Base-by-base conservation (phyloP, 1,139 yeast genomes). In the Debaryomyces udenii region DNA sequence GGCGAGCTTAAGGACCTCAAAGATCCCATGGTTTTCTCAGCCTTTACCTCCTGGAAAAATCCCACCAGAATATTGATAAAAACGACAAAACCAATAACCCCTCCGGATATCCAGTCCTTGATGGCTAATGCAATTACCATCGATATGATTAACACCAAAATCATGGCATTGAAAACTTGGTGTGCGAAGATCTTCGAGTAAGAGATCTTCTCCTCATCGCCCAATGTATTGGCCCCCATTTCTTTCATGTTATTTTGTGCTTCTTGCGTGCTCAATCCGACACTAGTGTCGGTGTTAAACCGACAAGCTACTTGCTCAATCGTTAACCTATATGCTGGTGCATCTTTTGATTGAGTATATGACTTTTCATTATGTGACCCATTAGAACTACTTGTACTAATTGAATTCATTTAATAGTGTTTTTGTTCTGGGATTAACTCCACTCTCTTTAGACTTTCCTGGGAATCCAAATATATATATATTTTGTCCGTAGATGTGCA, bases 11-110 rank as follows among this genome's bases (percentile, higher is more conserved):
- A 73, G 3, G 82, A 75, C 46, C 81, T 73, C 41, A 86, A 74
- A 1, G 91, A 81, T 26, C 85, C 88, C 90, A 86, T 86, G 1
- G 94, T 86, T 59, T 83, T 80, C 52, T 86, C 93, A 2, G 94
- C 94, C 46, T 80, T 79, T 50, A 71, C 69, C 57, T 84, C 90
- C 60, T 86, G 94, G 48, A 79, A 62, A 41, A 83, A 78, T 1
- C 94, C 95, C 37, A 86, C 85, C 20, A 66, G 64, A 36, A 86
- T 81, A 57, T 86, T 86, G 47, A 86, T 72, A 31, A 65, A 64
- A 26, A 86, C 82, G 22, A 86, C 93, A 40, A 80, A 83, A 1
- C 80, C 83, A 57, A 86, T 83, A 24, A 86, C 94, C 40, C 94
- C 94, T 40, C 91, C 94, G 3, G 90, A 82, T 44, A 86, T 86